These are phyloP conservation scores for Ophiostoma quercus DNA, from an alignment of 2,329 filamentous ascomycete genomes.

Conservation along the genomic window DNA sequence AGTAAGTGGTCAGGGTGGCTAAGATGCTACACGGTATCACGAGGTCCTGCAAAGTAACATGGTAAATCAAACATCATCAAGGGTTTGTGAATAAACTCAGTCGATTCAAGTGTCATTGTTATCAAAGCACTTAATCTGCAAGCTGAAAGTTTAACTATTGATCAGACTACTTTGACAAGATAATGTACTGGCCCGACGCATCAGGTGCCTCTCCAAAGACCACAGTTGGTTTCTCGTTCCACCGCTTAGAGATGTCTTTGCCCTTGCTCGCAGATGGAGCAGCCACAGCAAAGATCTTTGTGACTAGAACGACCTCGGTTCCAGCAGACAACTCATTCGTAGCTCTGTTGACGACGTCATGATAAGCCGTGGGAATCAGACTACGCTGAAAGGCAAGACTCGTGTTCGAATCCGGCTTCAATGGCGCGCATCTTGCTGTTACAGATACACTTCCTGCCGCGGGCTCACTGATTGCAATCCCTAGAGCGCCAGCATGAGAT, in stretches of 20 bases:
- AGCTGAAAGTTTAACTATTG: background rate
- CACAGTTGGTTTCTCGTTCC: background rate
- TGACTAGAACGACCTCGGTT: background rate
- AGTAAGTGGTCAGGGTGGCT: slow-evolving; percentile 1
- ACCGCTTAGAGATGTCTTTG: background rate
- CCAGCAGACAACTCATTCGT: background rate
- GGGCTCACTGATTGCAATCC: background rate
- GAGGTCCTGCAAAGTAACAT: background rate
- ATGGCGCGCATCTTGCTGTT: slow-evolving; percentile 13
- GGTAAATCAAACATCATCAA: background rate
- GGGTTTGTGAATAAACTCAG: background rate
- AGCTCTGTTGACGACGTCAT: background rate
- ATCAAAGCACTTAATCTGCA: too few species aligned
- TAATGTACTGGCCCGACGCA: background rate
- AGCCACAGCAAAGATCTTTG: background rate
- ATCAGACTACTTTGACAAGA: background rate
- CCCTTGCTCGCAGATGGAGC: background rate
- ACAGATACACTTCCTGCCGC: background rate
- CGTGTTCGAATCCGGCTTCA: slow-evolving; percentile 34
- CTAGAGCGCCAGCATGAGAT: background rate
- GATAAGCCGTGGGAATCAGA: slow-evolving; percentile 28
- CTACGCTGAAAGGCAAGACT: slow-evolving; percentile 31
- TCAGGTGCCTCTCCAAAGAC: background rate
- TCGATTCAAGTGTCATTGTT: too few species aligned
- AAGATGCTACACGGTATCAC: background rate